Conservation (phyloP, 2,329 filamentous ascomycete species). For the Aspergillus fischeri region DNA sequence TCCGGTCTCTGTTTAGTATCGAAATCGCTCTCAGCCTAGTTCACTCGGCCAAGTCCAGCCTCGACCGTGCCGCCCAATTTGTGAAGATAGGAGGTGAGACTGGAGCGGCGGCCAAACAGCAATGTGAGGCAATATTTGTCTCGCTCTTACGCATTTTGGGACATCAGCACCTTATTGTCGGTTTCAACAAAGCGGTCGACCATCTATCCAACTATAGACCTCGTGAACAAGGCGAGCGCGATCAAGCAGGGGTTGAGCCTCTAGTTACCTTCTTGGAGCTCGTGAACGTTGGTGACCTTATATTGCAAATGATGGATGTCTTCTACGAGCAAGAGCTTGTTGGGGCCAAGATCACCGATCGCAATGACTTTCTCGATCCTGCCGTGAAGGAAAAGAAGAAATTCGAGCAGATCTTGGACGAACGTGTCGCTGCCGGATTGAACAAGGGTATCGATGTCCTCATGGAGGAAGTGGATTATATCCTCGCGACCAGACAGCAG, state of each 20-base stretch:
- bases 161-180: constrained; percentile 80
- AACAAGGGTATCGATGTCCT: constrained; percentile 98
- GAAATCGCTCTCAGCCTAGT: constrained; percentile 89
- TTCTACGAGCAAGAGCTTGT: constrained; percentile 96
- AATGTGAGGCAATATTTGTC: constrained; percentile 88
- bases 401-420: constrained; percentile 97
- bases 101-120: constrained; percentile 77
- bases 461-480: constrained; percentile 96
- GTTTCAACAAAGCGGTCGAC: constrained; percentile 86
- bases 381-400: constrained; percentile 94
- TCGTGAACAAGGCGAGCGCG: constrained; percentile 62
- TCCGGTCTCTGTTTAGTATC: constrained; percentile 91
- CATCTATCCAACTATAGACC: constrained; percentile 91
- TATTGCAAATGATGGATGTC: constrained; percentile 98
- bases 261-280: constrained; percentile 94
- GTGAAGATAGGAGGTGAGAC: constrained; percentile 73
- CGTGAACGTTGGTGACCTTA: constrained; percentile 95
- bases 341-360: constrained; percentile 74
- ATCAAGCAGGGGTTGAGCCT: constrained; percentile 73
- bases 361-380: constrained; percentile 90
- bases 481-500: constrained; percentile 81
- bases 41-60: constrained; percentile 78
- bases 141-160: constrained; percentile 78
- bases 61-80: constrained; percentile 82
- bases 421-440: constrained; percentile 88